These are phyloP conservation scores for Pterocarpus santalinus DNA, from an alignment of 306 rosid species.

Conservation along the genomic window DNA sequence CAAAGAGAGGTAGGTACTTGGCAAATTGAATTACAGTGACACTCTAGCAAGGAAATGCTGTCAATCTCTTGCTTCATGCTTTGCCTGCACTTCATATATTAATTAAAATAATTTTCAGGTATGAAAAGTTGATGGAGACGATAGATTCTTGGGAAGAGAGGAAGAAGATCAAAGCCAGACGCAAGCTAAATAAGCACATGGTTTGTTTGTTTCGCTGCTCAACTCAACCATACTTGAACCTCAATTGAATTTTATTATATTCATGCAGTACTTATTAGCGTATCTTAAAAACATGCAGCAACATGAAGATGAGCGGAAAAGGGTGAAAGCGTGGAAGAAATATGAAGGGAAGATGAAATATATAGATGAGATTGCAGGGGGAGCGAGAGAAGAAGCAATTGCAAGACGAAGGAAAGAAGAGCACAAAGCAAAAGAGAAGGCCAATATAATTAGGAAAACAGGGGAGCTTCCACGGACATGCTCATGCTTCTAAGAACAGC, in stretches of 20 bases:
- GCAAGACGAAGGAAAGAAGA: conserved; percentile 57
- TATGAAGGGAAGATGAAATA: conserved; percentile 45
- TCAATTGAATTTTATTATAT: not conserved
- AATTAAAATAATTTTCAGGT: conserved; percentile 60
- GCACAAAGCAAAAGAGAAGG: conserved; percentile 67
- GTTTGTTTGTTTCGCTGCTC: conserved; percentile 51
- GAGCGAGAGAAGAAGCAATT: conserved; percentile 73
- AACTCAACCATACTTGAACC: not conserved
- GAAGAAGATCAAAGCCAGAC: conserved; percentile 66
- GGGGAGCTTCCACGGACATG: conserved; percentile 67
- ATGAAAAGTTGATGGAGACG: conserved; percentile 56
- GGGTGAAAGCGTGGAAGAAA: conserved; percentile 51
- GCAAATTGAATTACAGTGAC: not conserved
- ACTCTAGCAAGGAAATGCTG: not conserved
- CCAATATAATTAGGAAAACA: conserved; percentile 65
- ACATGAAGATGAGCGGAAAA: conserved; percentile 50
- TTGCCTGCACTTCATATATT: conserved; percentile 21
- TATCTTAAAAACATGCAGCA: conserved; percentile 45
- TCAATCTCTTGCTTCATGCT: conserved; percentile 1
- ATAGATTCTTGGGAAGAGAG: conserved; percentile 78
- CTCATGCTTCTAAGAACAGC: conserved; percentile 63
- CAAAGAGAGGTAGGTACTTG: conserved; percentile 62
- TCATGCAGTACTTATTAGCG: not conserved
- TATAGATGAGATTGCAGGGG: conserved; percentile 60
- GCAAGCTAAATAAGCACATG: conserved; percentile 54